These are phyloP conservation scores for Acacia concinna DNA, from an alignment of 331 rosid genomes.

Conservation along the genomic window DNA sequence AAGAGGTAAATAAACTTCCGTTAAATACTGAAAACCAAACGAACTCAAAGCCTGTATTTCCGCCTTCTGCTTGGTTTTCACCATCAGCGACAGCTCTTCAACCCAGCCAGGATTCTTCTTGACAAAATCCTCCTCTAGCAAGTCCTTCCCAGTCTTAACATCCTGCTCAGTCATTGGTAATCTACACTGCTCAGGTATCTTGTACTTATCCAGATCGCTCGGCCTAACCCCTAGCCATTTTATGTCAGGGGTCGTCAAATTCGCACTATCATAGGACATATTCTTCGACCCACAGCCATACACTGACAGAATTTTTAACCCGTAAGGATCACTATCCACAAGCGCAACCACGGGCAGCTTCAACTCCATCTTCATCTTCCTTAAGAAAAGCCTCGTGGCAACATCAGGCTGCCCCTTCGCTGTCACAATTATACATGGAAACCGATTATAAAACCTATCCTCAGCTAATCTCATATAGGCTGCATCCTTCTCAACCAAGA, in stretches of 20 bases:
- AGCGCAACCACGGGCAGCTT: conserved; percentile 87
- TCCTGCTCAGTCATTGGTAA: conserved; percentile 95
- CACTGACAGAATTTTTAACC: conserved; percentile 81
- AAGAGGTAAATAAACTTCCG: conserved; percentile 87
- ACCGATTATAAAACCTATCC: conserved; percentile 85
- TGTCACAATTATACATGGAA: conserved; percentile 81
- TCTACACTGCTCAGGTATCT: conserved; percentile 91
- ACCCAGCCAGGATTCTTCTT: conserved; percentile 98
- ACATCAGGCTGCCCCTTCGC: conserved; percentile 94
- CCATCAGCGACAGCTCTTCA: conserved; percentile 85
- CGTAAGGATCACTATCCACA: conserved; percentile 94
- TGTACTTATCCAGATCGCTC: conserved; percentile 90
- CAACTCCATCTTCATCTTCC: conserved; percentile 88
- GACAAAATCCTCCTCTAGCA: conserved; percentile 93
- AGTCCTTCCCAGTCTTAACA: conserved; percentile 94
- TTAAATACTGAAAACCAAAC: conserved; percentile 84
- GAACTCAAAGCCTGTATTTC: conserved; percentile 95
- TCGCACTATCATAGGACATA: conserved; percentile 91
- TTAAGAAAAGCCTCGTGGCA: conserved; percentile 78
- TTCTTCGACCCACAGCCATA: conserved; percentile 95
- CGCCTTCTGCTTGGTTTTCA: conserved; percentile 94
- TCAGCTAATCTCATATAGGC: conserved; percentile 91
- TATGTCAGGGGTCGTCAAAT: conserved; percentile 91
- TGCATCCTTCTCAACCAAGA: conserved; percentile 92
- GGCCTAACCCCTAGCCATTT: conserved; percentile 95